Base-by-base conservation (phyloP, 768 basidiomycete genomes). In the Leccinum obscurum region DNA sequence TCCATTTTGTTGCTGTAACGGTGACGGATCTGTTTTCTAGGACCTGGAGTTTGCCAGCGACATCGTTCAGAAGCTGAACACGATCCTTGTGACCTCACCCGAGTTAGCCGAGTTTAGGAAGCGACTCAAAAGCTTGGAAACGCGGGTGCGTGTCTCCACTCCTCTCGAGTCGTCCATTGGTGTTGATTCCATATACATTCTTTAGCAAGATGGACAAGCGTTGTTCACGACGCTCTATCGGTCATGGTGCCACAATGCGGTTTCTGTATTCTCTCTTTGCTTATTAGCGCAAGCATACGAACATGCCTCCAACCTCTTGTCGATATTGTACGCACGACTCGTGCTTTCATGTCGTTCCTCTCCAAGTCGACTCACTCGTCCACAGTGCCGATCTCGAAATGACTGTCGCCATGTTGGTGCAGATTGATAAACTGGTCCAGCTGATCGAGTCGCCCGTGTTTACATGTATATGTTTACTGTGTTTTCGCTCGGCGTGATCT, bases 191-290 rank as follows among this genome's bases (percentile, higher is more conserved):
- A 39, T 48, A 17, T 3, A 9, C 35, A 17, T 54, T 46, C 11
- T 50, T 26, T 35, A 89, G 86, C 88, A 96, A 91, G 97, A 99
- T 65, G 95, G 96, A 3, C 97, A 98, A 76, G 92, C 92, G 15
- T 74, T 99, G 22, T 99, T 98, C 72, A 92, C 91, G 11, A 92
- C 90, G 0, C 78, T 99, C 3, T 99, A 99, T 68, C 84, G 93
- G 20, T 98, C 95, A 20, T 99, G 97, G 97, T 98, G 95, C 72
- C 97, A 99, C 67, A 98, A 98, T 69, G 92, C 96, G 1, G 95
- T 98, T 48, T 90, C 97, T 0, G 94, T 94, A 1, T 97, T 99
- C 71, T 94, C 97, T 1, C 81, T 99, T 6, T 99, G 97, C 73
- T 81, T 99, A 30, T 81, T 99, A 26, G 97, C 97, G 6, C 97